These are phyloP conservation scores for Beauveria rudraprayagi DNA, from an alignment of 2,329 filamentous ascomycete genomes.

Conservation along the genomic window DNA sequence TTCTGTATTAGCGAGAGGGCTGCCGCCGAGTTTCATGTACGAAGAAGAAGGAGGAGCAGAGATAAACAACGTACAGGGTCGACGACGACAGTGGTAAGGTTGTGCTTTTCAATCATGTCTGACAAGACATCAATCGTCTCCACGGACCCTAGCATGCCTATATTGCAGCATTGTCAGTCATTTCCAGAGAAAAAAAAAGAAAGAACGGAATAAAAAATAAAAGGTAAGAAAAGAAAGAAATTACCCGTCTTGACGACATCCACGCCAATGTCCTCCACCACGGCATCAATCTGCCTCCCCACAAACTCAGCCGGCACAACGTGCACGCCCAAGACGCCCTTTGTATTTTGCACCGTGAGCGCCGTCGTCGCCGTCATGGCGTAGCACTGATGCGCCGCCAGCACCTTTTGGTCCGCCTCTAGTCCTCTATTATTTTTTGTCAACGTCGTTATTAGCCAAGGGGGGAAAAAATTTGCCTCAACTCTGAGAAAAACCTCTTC, in stretches of 20 bases:
- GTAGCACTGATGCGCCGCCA: slow-evolving; percentile 87
- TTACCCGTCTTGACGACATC: slow-evolving; percentile 89
- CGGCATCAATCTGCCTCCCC: slow-evolving; percentile 75
- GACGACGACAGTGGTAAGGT: slow-evolving; percentile 25
- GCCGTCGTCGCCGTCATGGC: slow-evolving; percentile 94
- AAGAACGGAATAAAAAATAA: no score
- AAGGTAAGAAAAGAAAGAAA: slow-evolving; percentile 14
- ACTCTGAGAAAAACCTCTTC: no score
- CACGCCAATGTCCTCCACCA: slow-evolving; percentile 73
- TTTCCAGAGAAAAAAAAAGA: neutral
- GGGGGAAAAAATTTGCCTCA: no score
- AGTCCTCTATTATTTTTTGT: slow-evolving; percentile 55
- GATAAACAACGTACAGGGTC: slow-evolving; percentile 26
- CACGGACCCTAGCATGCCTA: slow-evolving; percentile 31
- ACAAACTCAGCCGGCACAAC: slow-evolving; percentile 72
- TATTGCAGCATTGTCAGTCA: neutral
- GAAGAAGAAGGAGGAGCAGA: neutral
- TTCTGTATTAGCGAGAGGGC: neutral
- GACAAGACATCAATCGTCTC: slow-evolving; percentile 31
- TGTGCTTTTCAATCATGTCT: slow-evolving; percentile 23
- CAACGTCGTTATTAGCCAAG: no score
- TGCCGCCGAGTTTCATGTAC: no score
- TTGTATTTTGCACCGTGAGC: slow-evolving; percentile 91
- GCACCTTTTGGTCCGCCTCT: slow-evolving; percentile 92
- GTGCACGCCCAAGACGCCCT: slow-evolving; percentile 75